Base-by-base conservation (phyloP, 2,329 filamentous ascomycete species). In the Rhynchosporium graminicola region DNA sequence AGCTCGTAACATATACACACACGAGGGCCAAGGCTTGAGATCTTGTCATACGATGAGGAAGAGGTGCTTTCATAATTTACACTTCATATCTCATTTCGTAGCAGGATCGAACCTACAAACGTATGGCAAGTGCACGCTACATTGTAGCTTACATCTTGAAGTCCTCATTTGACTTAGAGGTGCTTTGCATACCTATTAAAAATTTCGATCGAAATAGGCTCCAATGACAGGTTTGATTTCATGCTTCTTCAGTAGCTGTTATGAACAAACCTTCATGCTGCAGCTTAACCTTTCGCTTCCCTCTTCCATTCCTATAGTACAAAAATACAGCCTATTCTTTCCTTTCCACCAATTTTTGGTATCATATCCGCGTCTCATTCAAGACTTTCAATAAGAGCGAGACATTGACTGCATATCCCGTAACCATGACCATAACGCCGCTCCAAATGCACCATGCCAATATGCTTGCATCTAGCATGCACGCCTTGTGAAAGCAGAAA, bases 351-450 rank as follows among this genome's bases (percentile, higher is more conserved):
- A 28, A 28, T 54, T 29, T 15, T 54, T 54, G 36, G 38, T 54
- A 54, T 28, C 51, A 42, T 10, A 28, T 40, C 36, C 10, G 51
- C 51, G 20, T 42, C n/a, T 54, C 20, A 12, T 42, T 20, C 13
- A 7, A 40, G 51, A 54, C 36, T 36, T 10, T 5, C 33, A 36
- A 36, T 36, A 6, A 5, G 13, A 54, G 36, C 36, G 36, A 36
- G 6, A 36, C n/a, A 20, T 20, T 28, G 28, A 28, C 20, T 9
- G 9, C 28, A 8, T 33, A 20, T 46, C 10, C n/a, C 43, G 5
- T 26, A 54, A 28, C 20, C 51, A 40, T 54, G 20, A 20, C 20
- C 20, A 20, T 20, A 54, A 54, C 51, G 51, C 51, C 51, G n/a
- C 20, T 36, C 38, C 38, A 12, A 31, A 54, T 54, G 51, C 51